Conservation (phyloP, 331 rosid genomes). For the Prunus yedoensis region DNA sequence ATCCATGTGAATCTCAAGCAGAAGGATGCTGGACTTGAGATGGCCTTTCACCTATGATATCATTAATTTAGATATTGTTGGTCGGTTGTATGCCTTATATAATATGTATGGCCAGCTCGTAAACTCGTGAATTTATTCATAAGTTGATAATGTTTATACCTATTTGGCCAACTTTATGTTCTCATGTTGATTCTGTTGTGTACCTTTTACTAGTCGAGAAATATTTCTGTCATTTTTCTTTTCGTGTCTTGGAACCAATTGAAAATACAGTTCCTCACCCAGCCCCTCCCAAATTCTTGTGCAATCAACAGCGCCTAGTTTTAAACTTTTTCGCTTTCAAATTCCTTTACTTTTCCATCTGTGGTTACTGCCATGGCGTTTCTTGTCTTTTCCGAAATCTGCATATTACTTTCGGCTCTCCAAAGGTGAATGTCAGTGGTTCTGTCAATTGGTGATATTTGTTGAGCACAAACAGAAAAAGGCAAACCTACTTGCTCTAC, state of each 20-base stretch:
- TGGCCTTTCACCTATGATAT: background rate
- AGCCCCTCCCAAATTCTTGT: background rate
- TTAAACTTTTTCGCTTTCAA: too few relatives aligned
- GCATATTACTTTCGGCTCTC: constrained; percentile 33
- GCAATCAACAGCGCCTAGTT: background rate
- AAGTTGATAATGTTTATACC: background rate
- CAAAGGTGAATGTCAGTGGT: constrained; percentile 30
- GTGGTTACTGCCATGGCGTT: background rate
- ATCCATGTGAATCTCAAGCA: constrained; percentile 18
- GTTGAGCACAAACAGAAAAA: constrained; percentile 37
- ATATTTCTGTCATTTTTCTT: background rate
- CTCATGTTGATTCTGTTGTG: background rate
- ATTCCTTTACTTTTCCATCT: background rate
- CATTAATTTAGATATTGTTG: background rate
- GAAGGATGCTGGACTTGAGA: constrained; percentile 10
- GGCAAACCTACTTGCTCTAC: constrained; percentile 17
- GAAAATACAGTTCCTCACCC: background rate
- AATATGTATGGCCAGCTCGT: background rate
- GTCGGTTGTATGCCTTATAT: background rate
- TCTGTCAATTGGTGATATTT: constrained; percentile 23
- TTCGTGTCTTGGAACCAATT: background rate
- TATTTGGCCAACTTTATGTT: constrained; percentile 4
- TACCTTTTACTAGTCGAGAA: background rate
- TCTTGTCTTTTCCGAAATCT: constrained; percentile 1
- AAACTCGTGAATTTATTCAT: background rate